Base-by-base conservation (phyloP, 495 filamentous ascomycete genomes). In the Usnea hakonensis region DNA sequence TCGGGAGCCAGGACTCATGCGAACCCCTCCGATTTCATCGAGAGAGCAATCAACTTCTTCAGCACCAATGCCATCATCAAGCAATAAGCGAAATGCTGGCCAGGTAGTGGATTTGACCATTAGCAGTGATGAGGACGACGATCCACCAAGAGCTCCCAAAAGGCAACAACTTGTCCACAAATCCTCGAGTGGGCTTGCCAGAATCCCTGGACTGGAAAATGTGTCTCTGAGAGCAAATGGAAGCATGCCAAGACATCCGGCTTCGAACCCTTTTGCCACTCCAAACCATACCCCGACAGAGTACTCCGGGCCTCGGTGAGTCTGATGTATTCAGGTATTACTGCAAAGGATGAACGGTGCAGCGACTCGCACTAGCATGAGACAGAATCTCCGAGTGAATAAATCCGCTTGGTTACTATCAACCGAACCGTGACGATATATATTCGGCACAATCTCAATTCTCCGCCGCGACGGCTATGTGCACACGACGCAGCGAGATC, bases 81-180 rank as follows among this genome's bases (percentile, higher is more conserved):
- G 77, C 61, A 84, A 75, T 61, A 94, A 91, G 70, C 81, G 89
- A 26, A 74, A 85, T 2, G 74, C 77, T 8, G 72, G 81, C 17
- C 80, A 84, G 55, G 81, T 95, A 23, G 91, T 95, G 60, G 91
- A 96, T 68, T 81, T 94, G 60, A 94, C 88, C 1, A 76, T 84
- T 3, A 90, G 84, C 65, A 85, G 87, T 53, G 87, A 90, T 59
- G 87, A 90, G 62, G 87, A 89, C 46, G 89, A 92, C 35, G 81
- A 86, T 46, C 82, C 82, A 13, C 70, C 75, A 17, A 82, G 80
- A 26, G 74, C 84, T 17, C 63, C 79, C 3, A 92, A 92, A 72
- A 76, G 83, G 32, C 73, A 73, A 43, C 48, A 73, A 43, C 6
- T 61, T 13, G 40, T 37, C 44, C 43, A 46, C 13, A 62, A 56